Percentiles rank a stretch among this genome's conserved stretches.
Evolutionary conservation across 208 protist genomes (phyloP).

Genomic region (Naegleria fowleri): DNA sequence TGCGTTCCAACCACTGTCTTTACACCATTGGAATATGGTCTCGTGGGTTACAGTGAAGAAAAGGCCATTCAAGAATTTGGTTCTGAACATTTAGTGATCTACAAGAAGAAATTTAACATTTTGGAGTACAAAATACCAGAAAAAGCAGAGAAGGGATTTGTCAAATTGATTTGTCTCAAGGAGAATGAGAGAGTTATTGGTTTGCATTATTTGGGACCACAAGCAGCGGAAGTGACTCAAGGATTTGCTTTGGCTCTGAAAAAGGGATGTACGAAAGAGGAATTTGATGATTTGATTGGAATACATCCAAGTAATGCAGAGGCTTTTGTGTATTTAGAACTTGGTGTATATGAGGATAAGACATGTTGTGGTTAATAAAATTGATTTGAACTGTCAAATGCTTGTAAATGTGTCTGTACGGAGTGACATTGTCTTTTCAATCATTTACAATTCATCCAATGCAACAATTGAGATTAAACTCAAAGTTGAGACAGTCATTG

Average conservation of each 20-base stretch:
- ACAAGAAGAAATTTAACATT: slow-evolving; percentile 63
- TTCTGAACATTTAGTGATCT: slow-evolving; percentile 66
- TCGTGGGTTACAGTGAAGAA: slow-evolving; percentile 66
- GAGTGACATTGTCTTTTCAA: no score
- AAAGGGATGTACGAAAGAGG: not conserved
- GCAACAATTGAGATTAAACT: no score
- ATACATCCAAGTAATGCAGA: slow-evolving; percentile 24
- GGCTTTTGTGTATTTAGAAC: not conserved
- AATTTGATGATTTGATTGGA: slow-evolving; percentile 5
- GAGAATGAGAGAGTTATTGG: slow-evolving; percentile 71
- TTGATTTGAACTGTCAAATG: no score
- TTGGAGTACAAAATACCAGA: slow-evolving; percentile 63
- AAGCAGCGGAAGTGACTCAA: slow-evolving; percentile 78
- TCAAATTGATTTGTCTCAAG: slow-evolving; percentile 57
- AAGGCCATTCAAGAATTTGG: slow-evolving; percentile 59
- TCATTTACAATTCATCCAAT: no score
- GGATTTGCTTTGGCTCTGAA: slow-evolving; percentile 64
- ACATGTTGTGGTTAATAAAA: not conserved
- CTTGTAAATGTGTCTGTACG: no score
- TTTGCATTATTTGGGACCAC: slow-evolving; percentile 74
- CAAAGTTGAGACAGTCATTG: slow-evolving; percentile 54
- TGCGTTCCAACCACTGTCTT: slow-evolving; percentile 59
- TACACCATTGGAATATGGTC: slow-evolving; percentile 82
- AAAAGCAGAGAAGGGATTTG: slow-evolving; percentile 52
- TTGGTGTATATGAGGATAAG: not conserved